A percentile compares a stretch with the other conserved stretches of the same genome.
Conservation (phyloP, 352 stramenopile genomes). For the Globisporangium splendens region DNA sequence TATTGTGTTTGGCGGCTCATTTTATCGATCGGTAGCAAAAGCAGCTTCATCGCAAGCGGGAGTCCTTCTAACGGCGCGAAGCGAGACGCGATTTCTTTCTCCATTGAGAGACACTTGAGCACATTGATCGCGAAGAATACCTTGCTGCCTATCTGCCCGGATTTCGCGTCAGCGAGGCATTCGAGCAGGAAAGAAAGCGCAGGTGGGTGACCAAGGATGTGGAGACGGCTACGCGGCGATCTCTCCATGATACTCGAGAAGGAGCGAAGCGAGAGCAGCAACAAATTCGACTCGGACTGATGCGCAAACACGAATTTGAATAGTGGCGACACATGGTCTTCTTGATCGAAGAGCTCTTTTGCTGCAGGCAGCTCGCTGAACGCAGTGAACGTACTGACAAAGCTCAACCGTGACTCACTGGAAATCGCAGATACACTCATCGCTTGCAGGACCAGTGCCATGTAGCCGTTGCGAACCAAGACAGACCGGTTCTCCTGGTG, state of each 20-base stretch:
- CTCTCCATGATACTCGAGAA: constrained; percentile 52
- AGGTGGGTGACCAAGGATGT: constrained; percentile 27
- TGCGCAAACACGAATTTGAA: constrained; percentile 54
- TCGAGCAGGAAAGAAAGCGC: constrained; percentile 41
- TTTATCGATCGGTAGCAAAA: constrained; percentile 23
- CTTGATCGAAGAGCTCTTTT: constrained; percentile 27
- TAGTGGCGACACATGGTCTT: constrained; percentile 47
- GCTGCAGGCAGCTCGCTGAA: constrained; percentile 20
- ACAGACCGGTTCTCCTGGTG: constrained; percentile 20
- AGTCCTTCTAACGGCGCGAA: constrained; percentile 29
- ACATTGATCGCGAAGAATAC: constrained; percentile 42
- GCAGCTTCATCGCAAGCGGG: constrained; percentile 29
- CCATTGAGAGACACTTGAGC: constrained; percentile 54
- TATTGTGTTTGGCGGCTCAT: constrained; percentile 40
- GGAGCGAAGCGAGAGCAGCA: constrained; percentile 35
- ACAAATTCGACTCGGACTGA: constrained; percentile 24
- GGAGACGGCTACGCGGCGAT: constrained; percentile 35
- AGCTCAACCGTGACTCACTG: constrained; percentile 18
- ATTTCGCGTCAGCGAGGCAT: constrained; percentile 31
- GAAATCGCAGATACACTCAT: constrained; percentile 20
- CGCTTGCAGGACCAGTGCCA: constrained; percentile 21
- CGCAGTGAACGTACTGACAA: constrained; percentile 21
- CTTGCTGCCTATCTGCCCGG: constrained; percentile 18
- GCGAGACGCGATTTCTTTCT: constrained; percentile 32
- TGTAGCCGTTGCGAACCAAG: constrained; percentile 13